Evolutionary conservation across 2,329 filamentous ascomycete species (phyloP), one percentile per base, ranked within the genome.

Genomic region (Exophiala sp.): DNA sequence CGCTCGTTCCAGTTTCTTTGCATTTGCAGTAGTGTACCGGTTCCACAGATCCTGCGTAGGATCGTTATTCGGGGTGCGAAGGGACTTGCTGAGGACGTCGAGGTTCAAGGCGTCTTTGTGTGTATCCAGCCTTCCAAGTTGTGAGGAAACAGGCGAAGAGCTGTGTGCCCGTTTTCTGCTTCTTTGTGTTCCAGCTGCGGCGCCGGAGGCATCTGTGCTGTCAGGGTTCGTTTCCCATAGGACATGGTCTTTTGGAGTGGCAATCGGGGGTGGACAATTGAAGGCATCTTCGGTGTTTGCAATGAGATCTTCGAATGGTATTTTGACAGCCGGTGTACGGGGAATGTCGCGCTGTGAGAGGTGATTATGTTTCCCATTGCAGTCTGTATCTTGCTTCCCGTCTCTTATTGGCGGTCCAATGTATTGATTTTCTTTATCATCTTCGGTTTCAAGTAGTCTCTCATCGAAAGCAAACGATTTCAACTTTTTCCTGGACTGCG

Each of bases 11-110:
- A 68, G 58, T 54, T 74, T 66, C 11, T 71, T 64, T 46, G 68
- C 66, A 55, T 75, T 70, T 61, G 73, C 69, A 46, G 80, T 67
- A 30, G 84, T 78, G 63, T 87, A 88, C 45, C 84, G 81, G 59
- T 85, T 86, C 86, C 86, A 91, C 1, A 90, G 68, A 56, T 90
- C 85, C 24, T 83, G 68, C 2, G 84, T 85, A 30, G 86, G 83
- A 61, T 90, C 85, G 24, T 81, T 75, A 56, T 81, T 79, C 10
- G 83, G 82, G 1, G 83, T 85, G 57, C 78, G 82, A 37, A 86
- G 66, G 0, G 79, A 72, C 46, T 76, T 72, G 32, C 78, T 76
- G 35, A 83, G 67, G 55, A 75, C 74, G 60, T 80, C 76, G 32
- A 82, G 68, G 59, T 85, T 80, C 53, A 83, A 70, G 0, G 75